phyloP scores from a whole-genome alignment of 2,329 filamentous ascomycete species.

The Colletotrichum eremochloae region DNA sequence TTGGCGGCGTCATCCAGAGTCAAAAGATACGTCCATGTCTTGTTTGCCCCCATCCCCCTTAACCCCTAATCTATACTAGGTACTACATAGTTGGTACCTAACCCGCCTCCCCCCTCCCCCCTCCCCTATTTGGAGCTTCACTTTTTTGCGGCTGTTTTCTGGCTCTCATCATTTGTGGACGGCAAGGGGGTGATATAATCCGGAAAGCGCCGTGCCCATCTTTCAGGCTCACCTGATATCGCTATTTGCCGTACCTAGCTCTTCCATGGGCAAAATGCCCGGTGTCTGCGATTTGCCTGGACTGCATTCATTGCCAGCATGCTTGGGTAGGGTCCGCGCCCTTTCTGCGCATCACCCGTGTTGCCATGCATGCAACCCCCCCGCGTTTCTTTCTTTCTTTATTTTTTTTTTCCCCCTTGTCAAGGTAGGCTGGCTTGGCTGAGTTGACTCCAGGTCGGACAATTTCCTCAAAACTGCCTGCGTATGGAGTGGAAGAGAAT shows the following conservation, averaged over 20 bases:
- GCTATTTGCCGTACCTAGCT: neutral
- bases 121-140: slow-evolving; percentile 5
- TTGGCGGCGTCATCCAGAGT: neutral
- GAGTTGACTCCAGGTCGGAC: neutral
- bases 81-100: no score
- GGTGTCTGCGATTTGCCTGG: neutral
- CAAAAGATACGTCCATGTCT: neutral
- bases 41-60: neutral
- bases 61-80: neutral
- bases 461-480: neutral
- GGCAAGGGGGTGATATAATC: slow-evolving; percentile 4
- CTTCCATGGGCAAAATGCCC: neutral
- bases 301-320: slow-evolving; percentile 14
- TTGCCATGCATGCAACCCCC: slow-evolving; percentile 27
- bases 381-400: slow-evolving; percentile 20
- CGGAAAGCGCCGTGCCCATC: slow-evolving; percentile 9
- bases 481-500: neutral
- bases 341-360: slow-evolving; percentile 36
- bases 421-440: neutral
- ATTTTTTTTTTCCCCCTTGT: neutral
- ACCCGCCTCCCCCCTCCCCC: neutral
- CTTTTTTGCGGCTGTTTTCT: neutral
- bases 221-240: neutral
- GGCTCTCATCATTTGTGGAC: neutral
- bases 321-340: slow-evolving; percentile 6